Base-by-base conservation (phyloP, 2,329 filamentous ascomycete species). In the Alternaria sp. region DNA sequence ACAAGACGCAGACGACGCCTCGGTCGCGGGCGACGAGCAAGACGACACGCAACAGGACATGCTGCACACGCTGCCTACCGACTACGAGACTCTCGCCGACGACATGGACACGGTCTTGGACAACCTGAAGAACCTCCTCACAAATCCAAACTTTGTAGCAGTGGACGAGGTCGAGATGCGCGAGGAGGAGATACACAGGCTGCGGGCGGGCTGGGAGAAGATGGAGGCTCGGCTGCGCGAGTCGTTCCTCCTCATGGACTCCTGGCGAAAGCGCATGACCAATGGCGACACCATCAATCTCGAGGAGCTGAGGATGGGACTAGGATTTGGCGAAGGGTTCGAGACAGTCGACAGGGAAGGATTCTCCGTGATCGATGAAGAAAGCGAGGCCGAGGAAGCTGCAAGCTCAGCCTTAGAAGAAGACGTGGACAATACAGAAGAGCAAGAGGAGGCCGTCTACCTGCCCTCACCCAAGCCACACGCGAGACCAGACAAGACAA, bases 61-160 rank as follows among this genome's bases (percentile, higher is more conserved):
- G 71, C 75, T 76, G 61, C 78, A 84, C 51, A 80, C 83, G 4
- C 79, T 85, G 21, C 86, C 87, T n/a, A 84, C 85, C 2, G 87
- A 86, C 15, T 89, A 93, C 71, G 91, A 94, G 47, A 86, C 84
- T 6, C 80, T 98, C 65, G 88, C 91, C 1, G 77, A 82, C 9
- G 92, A 96, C 67, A 88, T 97, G 81, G 90, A 94, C 57, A 84
- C 84, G 7, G 89, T 97, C 10, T 85, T 98, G 64, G 89, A 92
- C 33, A 93, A 97, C 75, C 87, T 99, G 67, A 88, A 92, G 68
- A 91, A 87, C 3, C 88, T 99, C 41, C 85, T 99, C 47, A 97
- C 94, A 9, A 98, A 98, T 75, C 96, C 96, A 1, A 97, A 94
- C 3, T 99, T 98, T 78, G 96, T 97, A 14, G 92, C 95, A 0